Evolutionary conservation across 805 yeast genomes (phyloP).

Genomic region (Nakazawaea sp.): DNA sequence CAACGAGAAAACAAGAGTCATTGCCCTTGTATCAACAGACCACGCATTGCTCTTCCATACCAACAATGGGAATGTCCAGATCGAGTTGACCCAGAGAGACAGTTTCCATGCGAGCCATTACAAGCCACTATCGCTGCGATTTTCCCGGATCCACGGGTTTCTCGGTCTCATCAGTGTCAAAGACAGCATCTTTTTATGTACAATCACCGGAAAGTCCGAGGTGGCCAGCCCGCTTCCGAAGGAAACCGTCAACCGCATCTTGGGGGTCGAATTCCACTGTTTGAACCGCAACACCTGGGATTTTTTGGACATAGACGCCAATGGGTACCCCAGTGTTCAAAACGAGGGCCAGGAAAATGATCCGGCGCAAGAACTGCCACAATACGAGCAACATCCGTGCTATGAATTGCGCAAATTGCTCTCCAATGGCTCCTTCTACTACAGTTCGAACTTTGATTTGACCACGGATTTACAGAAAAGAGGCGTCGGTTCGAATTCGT

Average conservation of each 20-base stretch:
- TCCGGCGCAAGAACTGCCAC: conserved; percentile 12
- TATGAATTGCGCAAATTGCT: conserved; percentile 69
- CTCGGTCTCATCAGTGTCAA: conserved; percentile 74
- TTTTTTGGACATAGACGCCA: conserved; percentile 57
- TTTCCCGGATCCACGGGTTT: conserved; percentile 52
- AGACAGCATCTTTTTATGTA: conserved; percentile 63
- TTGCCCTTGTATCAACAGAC: conserved; percentile 34
- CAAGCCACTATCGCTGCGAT: conserved; percentile 30
- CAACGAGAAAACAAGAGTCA: conserved; percentile 28
- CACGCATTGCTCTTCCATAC: conserved; percentile 42
- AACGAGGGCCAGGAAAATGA: conserved; percentile 20
- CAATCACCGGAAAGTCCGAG: conserved; percentile 67
- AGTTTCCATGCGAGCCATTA: conserved; percentile 30
- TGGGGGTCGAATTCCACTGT: conserved; percentile 82
- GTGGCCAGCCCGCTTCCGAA: conserved; percentile 80
- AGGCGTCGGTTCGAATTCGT: conserved; percentile 43
- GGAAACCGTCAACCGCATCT: conserved; percentile 75
- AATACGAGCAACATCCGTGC: conserved; percentile 70
- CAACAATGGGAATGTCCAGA: conserved; percentile 32
- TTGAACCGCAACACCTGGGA: conserved; percentile 75
- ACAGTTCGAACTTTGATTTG: conserved; percentile 85
- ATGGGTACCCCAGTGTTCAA: conserved; percentile 54
- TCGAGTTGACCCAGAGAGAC: conserved; percentile 37
- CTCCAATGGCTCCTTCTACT: conserved; percentile 85
- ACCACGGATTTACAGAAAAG: conserved; percentile 80